Evolutionary conservation across 768 basidiomycete species (phyloP), one percentile per base, ranked within the genome.

Genomic region (Leccinum disarticulatum): DNA sequence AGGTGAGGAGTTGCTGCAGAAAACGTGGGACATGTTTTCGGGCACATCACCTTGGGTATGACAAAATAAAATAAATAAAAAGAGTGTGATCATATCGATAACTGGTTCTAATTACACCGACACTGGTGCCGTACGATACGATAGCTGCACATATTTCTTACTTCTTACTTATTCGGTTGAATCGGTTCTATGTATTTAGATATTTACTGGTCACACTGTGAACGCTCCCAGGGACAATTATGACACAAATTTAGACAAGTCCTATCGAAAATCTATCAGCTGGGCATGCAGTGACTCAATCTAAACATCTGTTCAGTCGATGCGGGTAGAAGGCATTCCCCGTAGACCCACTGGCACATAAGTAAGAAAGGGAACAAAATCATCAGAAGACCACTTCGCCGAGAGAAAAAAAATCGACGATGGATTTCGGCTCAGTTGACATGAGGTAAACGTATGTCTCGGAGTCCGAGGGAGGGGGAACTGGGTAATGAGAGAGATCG

Each of bases 1-100:
- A 25, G 56, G 62, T 0, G 60, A 59, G 6, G 70, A 70, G 25
- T 25, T 72, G 3, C 46, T 72, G 9, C 64, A 66, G 43, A 46
- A 50, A 19, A 60, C 67, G 17, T 64, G 69, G 66, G 53, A 60
- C 0, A 0, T 64, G 19, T 64, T 70, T 31, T 63, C 61, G 7
- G 58, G 66, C n/a, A 25, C 46, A 27, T 14, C 15, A 9, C n/a
- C 14, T 52, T 60, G 31, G 54, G 52, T 35, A 54, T 8, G 0
- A 36, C 8, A 6, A 19, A n/a, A 41, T n/a, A n/a, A n/a, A 41
- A 41, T 58, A n/a, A n/a, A 3, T 66, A 31, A 65, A 31, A 10
- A 28, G 22, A 47, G 22, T 22, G 17, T 13, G 43, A 13, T 19
- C 33, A 35, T n/a, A 43, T n/a, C 41, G 41, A n/a, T 6, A 2